Base-by-base conservation (phyloP, 352 stramenopile species). In the Pythium biforme region DNA sequence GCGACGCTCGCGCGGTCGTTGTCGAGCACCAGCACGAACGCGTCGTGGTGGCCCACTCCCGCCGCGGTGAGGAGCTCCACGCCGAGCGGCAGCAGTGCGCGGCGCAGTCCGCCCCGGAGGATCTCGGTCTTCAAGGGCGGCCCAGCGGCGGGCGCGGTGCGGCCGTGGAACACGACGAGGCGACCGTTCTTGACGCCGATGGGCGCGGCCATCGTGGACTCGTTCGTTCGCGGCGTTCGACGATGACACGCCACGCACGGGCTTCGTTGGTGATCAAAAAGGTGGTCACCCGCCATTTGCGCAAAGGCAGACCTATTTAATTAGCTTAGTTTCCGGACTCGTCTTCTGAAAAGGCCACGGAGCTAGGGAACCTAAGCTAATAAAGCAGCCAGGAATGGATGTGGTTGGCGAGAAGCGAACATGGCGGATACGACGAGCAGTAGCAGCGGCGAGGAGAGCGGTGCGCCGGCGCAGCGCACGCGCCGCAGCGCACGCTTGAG, bases 1-100 rank as follows among this genome's bases (percentile, higher is more conserved):
- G 83, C 82, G 27, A 87, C 83, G 55, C 85, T 89, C 19, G 81
- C 81, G 49, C 74, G 69, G 60, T 94, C 67, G 60, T 94, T 92
- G 59, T 89, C 82, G 26, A 92, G 23, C 11, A 94, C 70, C 25
- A 94, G 73, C 5, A 92, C 64, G 66, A 94, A 87, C n/a, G 76
- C 70, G 22, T 79, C 73, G 26, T 62, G 59, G 11, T 59, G 65
- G 31, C 46, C 29, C 26, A 92, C 54, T 20, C 72, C 73, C 1
- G 73, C 70, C 9, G 22, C 20, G 25, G 68, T 55, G 20, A 94
- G 50, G 34, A 92, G 54, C 11, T 22, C 34, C 2, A 87, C 29
- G 0, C 84, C 84, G 14, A 81, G 55, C n/a, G 84, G 80, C 23
- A 87, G 64, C 23, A 91, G 59, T 33, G 64, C 55, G 22, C 45